Conservation (phyloP, 208 protist species). For the Angomonas deanei region DNA sequence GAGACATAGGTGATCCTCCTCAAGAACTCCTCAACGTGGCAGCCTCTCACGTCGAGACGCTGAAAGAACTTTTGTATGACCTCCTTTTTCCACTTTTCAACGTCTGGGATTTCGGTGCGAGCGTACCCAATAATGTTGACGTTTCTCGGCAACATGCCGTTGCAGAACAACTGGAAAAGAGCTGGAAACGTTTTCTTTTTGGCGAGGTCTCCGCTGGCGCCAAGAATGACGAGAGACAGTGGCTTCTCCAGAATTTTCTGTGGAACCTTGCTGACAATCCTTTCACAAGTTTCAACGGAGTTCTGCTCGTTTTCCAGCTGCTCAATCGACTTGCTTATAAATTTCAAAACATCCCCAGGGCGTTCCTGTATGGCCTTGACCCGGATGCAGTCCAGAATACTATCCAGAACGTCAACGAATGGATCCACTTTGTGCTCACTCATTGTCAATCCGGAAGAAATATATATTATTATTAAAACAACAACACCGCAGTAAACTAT, state of each 20-base stretch:
- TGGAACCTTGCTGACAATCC: slow-evolving; percentile 44
- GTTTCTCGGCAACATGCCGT: slow-evolving; percentile 61
- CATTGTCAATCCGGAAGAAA: neutral
- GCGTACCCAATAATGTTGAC: slow-evolving; percentile 88
- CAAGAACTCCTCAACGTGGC: slow-evolving; percentile 70
- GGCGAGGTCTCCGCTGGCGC: slow-evolving; percentile 87
- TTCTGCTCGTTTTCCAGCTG: slow-evolving; percentile 18
- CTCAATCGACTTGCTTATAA: slow-evolving; percentile 32
- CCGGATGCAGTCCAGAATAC: slow-evolving; percentile 62
- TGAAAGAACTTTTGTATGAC: slow-evolving; percentile 58
- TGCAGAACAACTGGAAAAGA: slow-evolving; percentile 85
- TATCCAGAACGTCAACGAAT: slow-evolving; percentile 50
- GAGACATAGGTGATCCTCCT: slow-evolving; percentile 59
- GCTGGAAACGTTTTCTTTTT: slow-evolving; percentile 93
- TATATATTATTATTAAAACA: neutral
- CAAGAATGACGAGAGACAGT: slow-evolving; percentile 84
- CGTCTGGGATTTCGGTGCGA: slow-evolving; percentile 65
- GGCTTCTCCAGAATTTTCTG: slow-evolving; percentile 41
- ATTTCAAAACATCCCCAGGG: slow-evolving; percentile 53
- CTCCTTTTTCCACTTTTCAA: slow-evolving; percentile 62
- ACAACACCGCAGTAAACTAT: no score
- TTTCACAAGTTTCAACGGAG: slow-evolving; percentile 18
- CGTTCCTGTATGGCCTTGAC: slow-evolving; percentile 35
- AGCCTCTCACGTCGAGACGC: slow-evolving; percentile 28
- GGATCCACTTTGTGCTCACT: neutral